Base-by-base conservation (phyloP, 2,329 filamentous ascomycete genomes). In the Colletotrichum karsti region DNA sequence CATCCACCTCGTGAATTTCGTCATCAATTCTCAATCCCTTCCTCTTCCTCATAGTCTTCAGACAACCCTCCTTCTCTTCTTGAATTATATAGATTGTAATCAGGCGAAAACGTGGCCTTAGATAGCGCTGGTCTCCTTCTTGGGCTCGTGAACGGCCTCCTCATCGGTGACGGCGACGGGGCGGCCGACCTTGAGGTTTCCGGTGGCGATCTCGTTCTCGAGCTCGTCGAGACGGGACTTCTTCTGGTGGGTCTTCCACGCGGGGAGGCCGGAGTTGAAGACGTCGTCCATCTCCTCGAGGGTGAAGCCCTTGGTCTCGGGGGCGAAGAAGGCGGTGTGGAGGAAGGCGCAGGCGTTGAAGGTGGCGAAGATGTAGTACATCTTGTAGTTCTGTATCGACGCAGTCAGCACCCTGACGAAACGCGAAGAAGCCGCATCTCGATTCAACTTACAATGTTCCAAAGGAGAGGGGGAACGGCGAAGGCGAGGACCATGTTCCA, bases 231-330 rank as follows among this genome's bases (percentile, higher is more conserved):
- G 78, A 24, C 84, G 77, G 41, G 81, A 84, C 5, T 71, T 74
- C 72, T 80, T 82, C 57, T 77, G 75, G 35, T 73, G 76, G 6
- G 78, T 82, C 77, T 84, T 86, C 90, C 90, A 92, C 4, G 90
- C 87, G 2, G 85, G 86, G 2, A 83, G 75, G 1, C 86, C 87
- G 7, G 85, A 84, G 72, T 88, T 84, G 76, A 95, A 95, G 70
- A 94, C 90, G 13, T 88, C 88, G 71, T 93, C 91, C 77, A 94
- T 90, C 75, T 95, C 92, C 75, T 95, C 92, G 1, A 95, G 87
- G 0, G 91, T 92, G 79, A 90, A 92, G 12, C 91, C 91, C 69
- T 89, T 88, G 0, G 92, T 94, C 79, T 93, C 85, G 0, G 91
- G 91, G 1, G 82, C 82, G 22, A 82, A 75, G 70, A 94, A 83